A percentile compares a stretch with the other conserved stretches of the same genome.
phyloP scores from a whole-genome alignment of 2,329 filamentous ascomycete species.

The Apiospora malaysiana region DNA sequence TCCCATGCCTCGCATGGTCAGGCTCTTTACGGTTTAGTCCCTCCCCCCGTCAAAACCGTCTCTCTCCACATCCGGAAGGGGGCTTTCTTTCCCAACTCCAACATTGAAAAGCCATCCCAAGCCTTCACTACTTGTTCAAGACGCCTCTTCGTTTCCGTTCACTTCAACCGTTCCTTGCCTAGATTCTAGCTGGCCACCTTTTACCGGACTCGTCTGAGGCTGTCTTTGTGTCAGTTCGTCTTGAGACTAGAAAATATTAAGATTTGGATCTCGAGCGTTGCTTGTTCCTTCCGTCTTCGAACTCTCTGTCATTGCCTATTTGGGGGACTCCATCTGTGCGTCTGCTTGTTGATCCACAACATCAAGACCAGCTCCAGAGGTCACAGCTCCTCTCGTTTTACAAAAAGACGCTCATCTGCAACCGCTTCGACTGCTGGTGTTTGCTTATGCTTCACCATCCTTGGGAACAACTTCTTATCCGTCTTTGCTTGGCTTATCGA shows the following conservation, averaged over 20 bases:
- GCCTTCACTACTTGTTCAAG: conserved; percentile 20
- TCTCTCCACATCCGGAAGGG: conserved; percentile 41
- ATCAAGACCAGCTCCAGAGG: conserved; percentile 25
- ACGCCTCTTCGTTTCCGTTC: conserved; percentile 32
- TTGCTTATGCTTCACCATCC: conserved; percentile 7
- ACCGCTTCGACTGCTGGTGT: neutral
- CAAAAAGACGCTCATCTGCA: conserved; percentile 26
- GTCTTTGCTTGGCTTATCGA: conserved; percentile 13
- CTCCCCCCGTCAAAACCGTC: conserved; percentile 42
- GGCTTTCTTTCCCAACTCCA: conserved; percentile 35
- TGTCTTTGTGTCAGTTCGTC: conserved; percentile 38
- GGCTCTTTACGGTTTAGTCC: conserved; percentile 47
- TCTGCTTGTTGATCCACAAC: conserved; percentile 32
- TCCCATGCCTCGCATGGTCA: conserved; percentile 43
- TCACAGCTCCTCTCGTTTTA: conserved; percentile 26
- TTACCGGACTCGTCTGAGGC: conserved; percentile 35
- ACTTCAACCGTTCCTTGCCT: conserved; percentile 29
- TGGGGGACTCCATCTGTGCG: conserved; percentile 45
- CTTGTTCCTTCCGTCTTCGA: conserved; percentile 31
- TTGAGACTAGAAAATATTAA: conserved; percentile 25
- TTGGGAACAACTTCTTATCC: neutral
- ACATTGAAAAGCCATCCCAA: conserved; percentile 40
- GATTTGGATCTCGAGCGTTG: conserved; percentile 25
- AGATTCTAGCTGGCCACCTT: conserved; percentile 24
- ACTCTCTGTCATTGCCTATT: conserved; percentile 47